Evolutionary conservation across 352 stramenopile species (phyloP).

Genomic region (Globisporangium mamillatum): DNA sequence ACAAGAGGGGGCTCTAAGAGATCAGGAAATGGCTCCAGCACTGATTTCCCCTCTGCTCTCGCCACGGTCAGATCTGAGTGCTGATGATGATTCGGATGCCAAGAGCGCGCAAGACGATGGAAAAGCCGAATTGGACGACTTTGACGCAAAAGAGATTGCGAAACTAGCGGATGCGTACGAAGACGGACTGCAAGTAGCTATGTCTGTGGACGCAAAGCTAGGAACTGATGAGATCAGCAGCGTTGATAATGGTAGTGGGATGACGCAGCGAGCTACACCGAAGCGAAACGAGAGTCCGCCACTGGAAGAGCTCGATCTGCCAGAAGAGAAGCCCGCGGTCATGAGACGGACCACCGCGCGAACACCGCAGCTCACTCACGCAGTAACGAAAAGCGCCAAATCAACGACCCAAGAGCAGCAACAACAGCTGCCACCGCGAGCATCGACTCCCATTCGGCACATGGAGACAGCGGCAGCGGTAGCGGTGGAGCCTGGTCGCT

Average conservation of each 20-base stretch:
- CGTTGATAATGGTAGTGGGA: not conserved
- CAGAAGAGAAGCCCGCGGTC: conserved; percentile 8
- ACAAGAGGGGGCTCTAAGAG: not conserved
- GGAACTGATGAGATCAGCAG: not conserved
- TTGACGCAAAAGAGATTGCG: conserved; percentile 48
- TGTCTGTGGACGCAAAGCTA: not conserved
- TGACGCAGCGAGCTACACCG: not conserved
- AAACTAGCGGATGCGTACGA: conserved; percentile 67
- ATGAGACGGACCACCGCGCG: not conserved
- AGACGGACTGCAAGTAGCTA: conserved; percentile 15
- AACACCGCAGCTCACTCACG: conserved; percentile 6
- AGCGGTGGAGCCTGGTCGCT: conserved; percentile 25
- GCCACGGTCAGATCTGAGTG: conserved; percentile 1
- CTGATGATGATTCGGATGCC: not conserved
- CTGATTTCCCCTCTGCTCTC: conserved; percentile 2
- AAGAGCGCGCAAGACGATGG: not conserved
- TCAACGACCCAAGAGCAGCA: not conserved
- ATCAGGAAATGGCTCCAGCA: not conserved
- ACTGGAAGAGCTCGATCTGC: not conserved
- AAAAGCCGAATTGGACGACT: conserved; percentile 24
- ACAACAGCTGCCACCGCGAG: conserved; percentile 11
- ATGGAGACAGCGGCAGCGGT: conserved; percentile 6
- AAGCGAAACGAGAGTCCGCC: not conserved
- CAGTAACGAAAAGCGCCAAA: not conserved
- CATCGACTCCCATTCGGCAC: conserved; percentile 18